phyloP scores from a whole-genome alignment of 306 rosid species.

The Prosopis cineraria region DNA sequence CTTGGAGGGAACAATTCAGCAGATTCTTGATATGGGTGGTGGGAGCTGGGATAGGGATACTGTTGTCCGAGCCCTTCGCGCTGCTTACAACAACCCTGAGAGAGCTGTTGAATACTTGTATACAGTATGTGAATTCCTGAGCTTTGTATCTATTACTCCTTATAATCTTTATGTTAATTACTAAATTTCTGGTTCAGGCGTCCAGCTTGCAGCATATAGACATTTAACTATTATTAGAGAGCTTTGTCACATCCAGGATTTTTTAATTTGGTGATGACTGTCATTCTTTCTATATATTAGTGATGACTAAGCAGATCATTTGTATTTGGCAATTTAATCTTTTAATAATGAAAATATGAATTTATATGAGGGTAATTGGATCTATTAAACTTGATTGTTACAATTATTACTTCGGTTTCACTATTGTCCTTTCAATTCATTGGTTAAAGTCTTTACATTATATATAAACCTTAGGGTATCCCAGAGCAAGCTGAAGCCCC shows the following conservation, averaged over 20 bases:
- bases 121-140: constrained; percentile 60
- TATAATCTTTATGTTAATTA: not conserved
- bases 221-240: not conserved
- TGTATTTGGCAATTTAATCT: not conserved
- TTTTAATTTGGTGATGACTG: not conserved
- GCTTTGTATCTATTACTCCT: constrained; percentile 5
- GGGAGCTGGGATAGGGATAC: constrained; percentile 95
- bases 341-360: not conserved
- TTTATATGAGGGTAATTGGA: not conserved
- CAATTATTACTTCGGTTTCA: not conserved
- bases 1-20: constrained; percentile 79
- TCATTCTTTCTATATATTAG: not conserved
- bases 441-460: not conserved
- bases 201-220: not conserved
- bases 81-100: constrained; percentile 95
- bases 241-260: not conserved
- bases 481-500: constrained; percentile 92
- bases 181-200: not conserved
- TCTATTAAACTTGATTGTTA: not conserved
- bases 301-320: not conserved
- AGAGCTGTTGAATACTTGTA: constrained; percentile 93
- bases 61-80: constrained; percentile 86
- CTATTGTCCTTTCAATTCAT: constrained; percentile 6
- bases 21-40: constrained; percentile 88
- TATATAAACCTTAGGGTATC: constrained; percentile 63